Evolutionary conservation across 352 stramenopile genomes (phyloP).

Genomic region (Pythium scleroteichum): DNA sequence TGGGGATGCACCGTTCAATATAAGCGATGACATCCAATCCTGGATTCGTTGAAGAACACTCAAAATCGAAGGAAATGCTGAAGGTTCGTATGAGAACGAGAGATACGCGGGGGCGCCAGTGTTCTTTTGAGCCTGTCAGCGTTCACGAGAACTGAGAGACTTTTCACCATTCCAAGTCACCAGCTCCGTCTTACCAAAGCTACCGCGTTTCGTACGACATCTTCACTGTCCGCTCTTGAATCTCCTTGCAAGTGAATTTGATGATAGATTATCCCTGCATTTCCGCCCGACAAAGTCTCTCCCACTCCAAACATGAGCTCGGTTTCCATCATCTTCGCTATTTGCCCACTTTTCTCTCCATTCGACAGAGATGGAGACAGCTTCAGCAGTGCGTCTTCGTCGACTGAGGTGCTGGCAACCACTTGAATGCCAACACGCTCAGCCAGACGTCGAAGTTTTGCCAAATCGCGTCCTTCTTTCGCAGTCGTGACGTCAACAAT

Average conservation of each 20-base stretch:
- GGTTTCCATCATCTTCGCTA: slow-evolving; percentile 56
- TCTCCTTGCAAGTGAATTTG: slow-evolving; percentile 38
- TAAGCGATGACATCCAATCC: slow-evolving; percentile 40
- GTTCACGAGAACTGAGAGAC: slow-evolving; percentile 12
- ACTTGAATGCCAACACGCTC: slow-evolving; percentile 50
- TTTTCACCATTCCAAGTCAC: not conserved
- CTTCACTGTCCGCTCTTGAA: slow-evolving; percentile 27
- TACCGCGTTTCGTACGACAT: slow-evolving; percentile 36
- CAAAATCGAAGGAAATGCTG: too few species aligned
- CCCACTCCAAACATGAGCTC: slow-evolving; percentile 73
- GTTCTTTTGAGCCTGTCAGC: slow-evolving; percentile 43
- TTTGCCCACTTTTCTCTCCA: slow-evolving; percentile 43
- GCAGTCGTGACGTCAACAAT: slow-evolving; percentile 58
- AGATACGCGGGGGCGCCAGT: slow-evolving; percentile 64
- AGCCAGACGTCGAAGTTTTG: slow-evolving; percentile 21
- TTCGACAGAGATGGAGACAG: slow-evolving; percentile 18
- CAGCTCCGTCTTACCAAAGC: slow-evolving; percentile 36
- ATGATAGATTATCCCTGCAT: slow-evolving; percentile 69
- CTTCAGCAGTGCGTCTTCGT: slow-evolving; percentile 29
- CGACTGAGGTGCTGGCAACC: slow-evolving; percentile 56
- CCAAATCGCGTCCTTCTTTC: slow-evolving; percentile 47
- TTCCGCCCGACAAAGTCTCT: slow-evolving; percentile 16
- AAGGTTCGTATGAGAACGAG: slow-evolving; percentile 47
- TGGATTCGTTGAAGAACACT: slow-evolving; percentile 8
- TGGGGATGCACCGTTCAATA: slow-evolving; percentile 35